A percentile compares a stretch with the other conserved stretches of the same genome.
These are phyloP conservation scores for Spergularia bocconei DNA, from an alignment of 148 eudicot species.

Conservation along the genomic window DNA sequence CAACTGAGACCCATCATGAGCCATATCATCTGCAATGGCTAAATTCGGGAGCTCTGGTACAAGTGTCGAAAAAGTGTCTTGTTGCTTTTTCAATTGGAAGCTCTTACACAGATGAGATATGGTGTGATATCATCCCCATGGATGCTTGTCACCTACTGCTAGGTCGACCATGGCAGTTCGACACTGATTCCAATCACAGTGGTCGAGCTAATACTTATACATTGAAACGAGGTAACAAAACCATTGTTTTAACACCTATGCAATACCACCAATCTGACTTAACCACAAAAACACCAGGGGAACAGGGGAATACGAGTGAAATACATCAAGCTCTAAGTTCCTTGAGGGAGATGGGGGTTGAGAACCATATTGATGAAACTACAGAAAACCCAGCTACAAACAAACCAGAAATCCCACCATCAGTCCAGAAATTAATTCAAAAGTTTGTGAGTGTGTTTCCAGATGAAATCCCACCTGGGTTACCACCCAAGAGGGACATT, in stretches of 20 bases:
- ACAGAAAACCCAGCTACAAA: too few relatives aligned
- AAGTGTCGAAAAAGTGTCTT: not conserved
- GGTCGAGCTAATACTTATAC: not conserved
- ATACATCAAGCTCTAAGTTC: too few relatives aligned
- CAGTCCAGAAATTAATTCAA: too few relatives aligned
- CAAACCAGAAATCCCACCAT: too few relatives aligned
- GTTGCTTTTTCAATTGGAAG: not conserved
- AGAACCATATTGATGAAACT: too few relatives aligned
- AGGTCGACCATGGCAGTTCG: not conserved
- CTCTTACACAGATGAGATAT: not conserved
- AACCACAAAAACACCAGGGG: too few relatives aligned
- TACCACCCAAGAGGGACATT: not conserved
- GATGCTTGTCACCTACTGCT: not conserved
- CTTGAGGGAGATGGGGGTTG: too few relatives aligned
- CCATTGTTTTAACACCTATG: not conserved
- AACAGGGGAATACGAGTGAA: too few relatives aligned
- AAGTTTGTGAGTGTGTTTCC: not conserved
- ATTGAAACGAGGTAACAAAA: not conserved
- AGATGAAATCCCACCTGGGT: not conserved
- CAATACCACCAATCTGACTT: not conserved
- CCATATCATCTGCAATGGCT: not conserved
- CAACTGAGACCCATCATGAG: not conserved
- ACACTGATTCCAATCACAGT: not conserved
- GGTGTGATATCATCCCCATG: not conserved
- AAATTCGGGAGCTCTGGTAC: not conserved